Evolutionary conservation across 192 early-diverging fungal genomes (phyloP), one percentile per base, ranked within the genome.

Genomic region (Dispira simplex): DNA sequence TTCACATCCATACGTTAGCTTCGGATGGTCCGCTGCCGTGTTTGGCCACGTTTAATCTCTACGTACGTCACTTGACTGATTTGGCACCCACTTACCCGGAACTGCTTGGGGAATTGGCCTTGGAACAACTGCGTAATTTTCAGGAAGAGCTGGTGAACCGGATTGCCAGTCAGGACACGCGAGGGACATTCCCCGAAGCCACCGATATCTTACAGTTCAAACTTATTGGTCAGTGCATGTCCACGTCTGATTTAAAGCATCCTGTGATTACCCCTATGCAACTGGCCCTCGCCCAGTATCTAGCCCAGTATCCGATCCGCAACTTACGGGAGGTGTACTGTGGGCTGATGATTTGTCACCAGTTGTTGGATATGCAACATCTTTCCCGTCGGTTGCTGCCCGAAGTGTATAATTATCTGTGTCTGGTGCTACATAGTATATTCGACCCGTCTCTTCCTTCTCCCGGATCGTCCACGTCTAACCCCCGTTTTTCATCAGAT

Each of bases 241-340:
- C 96, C 2, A 83, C 90, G n/a, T 93, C 94, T 0, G 96, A 98
- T 82, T 83, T 86, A 46, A 80, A 83, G 64, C 93, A 98, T 69
- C 70, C 84, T 8, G 83, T 97, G 8, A 76, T 89, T 8, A 97
- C 94, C 2, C 95, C 94, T 13, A 81, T 90, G 45, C 76, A 87
- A 56, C 65, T 94, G 3, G 72, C 89, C n/a, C 84, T 95, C 70
- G 73, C 76, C 46, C 85, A 92, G 71, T 90, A 82, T 64, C 73
- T 98, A 3, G 65, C 75, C 28, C 85, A 90, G 71, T 75, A 79
- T 62, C 77, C 77, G 46, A 75, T 86, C 27, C 59, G 55, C 8
- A 79, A 70, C 18, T 66, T 81, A 63, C 68, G 73, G 14, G 91
- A 91, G 71, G 57, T 89, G 3, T 67, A 79, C 4, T 71, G 74